These are phyloP conservation scores for Boletus edulis DNA, from an alignment of 768 basidiomycete genomes.

Conservation along the genomic window DNA sequence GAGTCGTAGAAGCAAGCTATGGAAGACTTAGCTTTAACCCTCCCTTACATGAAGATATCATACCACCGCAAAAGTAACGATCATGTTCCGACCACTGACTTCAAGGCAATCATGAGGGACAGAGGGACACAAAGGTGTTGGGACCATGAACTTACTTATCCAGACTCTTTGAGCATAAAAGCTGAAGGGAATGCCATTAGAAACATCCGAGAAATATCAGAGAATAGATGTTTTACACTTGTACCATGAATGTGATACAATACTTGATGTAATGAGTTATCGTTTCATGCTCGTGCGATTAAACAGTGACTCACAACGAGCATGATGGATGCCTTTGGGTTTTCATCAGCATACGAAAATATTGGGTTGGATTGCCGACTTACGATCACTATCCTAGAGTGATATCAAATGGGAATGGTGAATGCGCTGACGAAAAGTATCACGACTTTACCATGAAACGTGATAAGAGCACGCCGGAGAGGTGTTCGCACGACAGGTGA, in stretches of 20 bases:
- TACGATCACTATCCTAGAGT: not conserved
- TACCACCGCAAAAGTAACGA: constrained; percentile 16
- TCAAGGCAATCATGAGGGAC: not conserved
- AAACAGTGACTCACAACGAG: not conserved
- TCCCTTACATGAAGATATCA: not conserved
- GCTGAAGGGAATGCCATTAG: not conserved
- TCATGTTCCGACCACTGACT: constrained; percentile 13
- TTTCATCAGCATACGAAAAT: not conserved
- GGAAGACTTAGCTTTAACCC: not conserved
- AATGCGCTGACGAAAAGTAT: too few species aligned
- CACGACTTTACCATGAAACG: not conserved
- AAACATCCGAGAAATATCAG: not conserved
- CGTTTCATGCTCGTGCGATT: not conserved
- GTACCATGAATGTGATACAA: constrained; percentile 13
- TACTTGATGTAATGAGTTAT: not conserved
- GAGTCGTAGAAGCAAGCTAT: not conserved
- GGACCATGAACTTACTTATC: constrained; percentile 15
- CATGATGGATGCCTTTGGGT: not conserved
- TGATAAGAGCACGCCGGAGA: not conserved
- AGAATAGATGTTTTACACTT: constrained; percentile 9
- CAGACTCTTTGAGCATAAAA: constrained; percentile 24
- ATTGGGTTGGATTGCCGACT: not conserved
- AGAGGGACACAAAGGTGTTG: too few species aligned
- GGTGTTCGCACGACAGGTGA: not conserved
- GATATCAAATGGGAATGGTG: not conserved